Evolutionary conservation across 257 asterid genomes (phyloP).

Genomic region (Solanum tarijense): DNA sequence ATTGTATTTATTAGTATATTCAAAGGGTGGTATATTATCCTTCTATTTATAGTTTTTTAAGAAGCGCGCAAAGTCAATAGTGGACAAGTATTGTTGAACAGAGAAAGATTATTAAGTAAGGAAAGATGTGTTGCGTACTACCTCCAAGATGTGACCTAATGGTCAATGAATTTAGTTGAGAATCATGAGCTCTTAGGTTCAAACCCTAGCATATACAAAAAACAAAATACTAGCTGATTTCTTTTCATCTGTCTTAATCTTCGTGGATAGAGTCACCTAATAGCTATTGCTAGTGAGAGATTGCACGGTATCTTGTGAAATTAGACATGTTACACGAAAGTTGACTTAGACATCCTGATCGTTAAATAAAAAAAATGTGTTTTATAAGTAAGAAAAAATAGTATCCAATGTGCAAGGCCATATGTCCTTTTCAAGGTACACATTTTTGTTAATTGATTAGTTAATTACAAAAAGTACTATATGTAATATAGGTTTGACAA

Average conservation of each 20-base stretch:
- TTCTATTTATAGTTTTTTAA: no score
- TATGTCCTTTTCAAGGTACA: slow-evolving; percentile 19
- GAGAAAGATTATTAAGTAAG: no score
- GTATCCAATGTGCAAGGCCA: background rate
- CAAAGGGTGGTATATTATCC: no score
- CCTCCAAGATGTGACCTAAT: background rate
- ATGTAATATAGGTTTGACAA: background rate
- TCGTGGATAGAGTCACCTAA: background rate
- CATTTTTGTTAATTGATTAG: background rate
- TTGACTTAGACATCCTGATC: background rate
- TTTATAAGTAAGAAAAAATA: background rate
- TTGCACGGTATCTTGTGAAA: no score
- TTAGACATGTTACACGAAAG: background rate
- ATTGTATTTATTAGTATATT: no score
- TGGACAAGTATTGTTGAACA: no score
- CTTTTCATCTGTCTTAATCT: accelerated
- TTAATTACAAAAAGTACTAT: background rate
- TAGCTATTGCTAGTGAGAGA: no score
- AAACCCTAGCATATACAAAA: background rate
- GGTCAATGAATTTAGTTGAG: background rate
- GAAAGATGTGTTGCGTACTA: background rate
- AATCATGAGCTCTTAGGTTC: background rate
- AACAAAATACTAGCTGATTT: background rate
- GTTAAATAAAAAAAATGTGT: background rate
- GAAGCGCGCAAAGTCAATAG: background rate